These are phyloP conservation scores for Eucalyptus cloeziana DNA, from an alignment of 345 rosid species.

Conservation along the genomic window DNA sequence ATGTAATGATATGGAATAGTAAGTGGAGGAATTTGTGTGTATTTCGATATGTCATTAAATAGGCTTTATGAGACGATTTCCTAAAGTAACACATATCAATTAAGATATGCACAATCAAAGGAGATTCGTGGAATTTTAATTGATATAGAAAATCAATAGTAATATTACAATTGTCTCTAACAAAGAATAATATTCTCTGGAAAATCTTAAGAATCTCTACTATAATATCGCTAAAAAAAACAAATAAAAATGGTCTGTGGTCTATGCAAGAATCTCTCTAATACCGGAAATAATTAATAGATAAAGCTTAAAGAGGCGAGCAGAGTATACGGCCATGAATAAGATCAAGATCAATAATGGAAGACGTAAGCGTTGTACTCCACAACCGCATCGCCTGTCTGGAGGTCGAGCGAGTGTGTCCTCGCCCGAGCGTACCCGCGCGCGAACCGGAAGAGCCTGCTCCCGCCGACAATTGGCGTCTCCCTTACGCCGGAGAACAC, in stretches of 20 bases:
- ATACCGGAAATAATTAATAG: background rate
- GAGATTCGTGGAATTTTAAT: background rate
- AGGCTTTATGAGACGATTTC: background rate
- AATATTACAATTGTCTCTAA: too few relatives aligned
- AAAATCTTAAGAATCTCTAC: background rate
- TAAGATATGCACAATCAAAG: background rate
- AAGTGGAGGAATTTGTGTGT: background rate
- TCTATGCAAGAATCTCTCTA: background rate
- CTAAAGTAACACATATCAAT: background rate
- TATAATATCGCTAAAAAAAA: background rate
- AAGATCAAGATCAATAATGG: conserved; percentile 3
- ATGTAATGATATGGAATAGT: background rate
- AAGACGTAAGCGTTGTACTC: conserved; percentile 18
- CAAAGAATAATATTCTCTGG: background rate
- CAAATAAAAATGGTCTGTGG: too few relatives aligned
- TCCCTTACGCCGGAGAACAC: background rate
- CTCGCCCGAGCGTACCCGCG: conserved; percentile 14
- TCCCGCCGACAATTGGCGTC: conserved; percentile 13
- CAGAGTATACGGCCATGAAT: background rate
- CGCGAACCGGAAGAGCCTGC: conserved; percentile 11
- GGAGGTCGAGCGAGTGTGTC: background rate
- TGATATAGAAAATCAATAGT: too few relatives aligned
- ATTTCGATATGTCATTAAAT: too few relatives aligned
- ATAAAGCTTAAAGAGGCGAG: background rate
- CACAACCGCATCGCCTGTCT: conserved; percentile 3